Base-by-base conservation (phyloP, 2,329 filamentous ascomycete genomes). In the Beauveria brongniartii region DNA sequence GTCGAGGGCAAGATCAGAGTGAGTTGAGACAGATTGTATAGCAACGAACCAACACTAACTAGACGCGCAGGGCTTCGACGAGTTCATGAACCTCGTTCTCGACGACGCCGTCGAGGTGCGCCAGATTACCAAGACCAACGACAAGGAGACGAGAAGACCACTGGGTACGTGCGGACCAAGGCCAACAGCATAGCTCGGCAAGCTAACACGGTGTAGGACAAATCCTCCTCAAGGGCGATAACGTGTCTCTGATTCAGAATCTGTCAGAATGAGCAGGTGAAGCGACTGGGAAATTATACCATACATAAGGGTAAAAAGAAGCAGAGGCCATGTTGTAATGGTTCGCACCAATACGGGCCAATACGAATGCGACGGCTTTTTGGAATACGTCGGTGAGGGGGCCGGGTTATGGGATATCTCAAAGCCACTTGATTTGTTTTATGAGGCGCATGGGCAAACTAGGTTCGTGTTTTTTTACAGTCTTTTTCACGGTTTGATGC, bases 1-100 rank as follows among this genome's bases (percentile, higher is more conserved):
- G 97, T 99, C 71, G 92, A 97, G 78, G 94, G 94, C 64, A 96
- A 93, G 78, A 96, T 99, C 67, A 85, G 94, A 70, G 93, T 96
- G 75, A 65, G 87, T 75, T 47, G n/a, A 37, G 3, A n/a, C 30
- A 10, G 5, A 26, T 37, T 44, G 20, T 47, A 61, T 24, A 3
- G 41, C 20, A 94, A 93, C 67, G 90, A 94, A 73, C 90, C 93
- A 28, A 37, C 50, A 52, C 66, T 70, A 59, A 70, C 62, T 55
- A 20, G n/a, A 8, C n/a, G 28, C 47, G 1, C 64, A 96, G 92
- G 92, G 94, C 16, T 99, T 99, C 67, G 94, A 99, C 73, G 94
- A 99, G 76, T 99, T 97, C 78, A 97, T 99, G 92, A 99, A 99
- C 78, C 81, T 99, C 55, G 94, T 97, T 44, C 84, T 96, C 66